Percentiles rank a stretch among this genome's conserved stretches.
phyloP scores from a whole-genome alignment of 768 basidiomycete species.

The Boletus barrowsii region DNA sequence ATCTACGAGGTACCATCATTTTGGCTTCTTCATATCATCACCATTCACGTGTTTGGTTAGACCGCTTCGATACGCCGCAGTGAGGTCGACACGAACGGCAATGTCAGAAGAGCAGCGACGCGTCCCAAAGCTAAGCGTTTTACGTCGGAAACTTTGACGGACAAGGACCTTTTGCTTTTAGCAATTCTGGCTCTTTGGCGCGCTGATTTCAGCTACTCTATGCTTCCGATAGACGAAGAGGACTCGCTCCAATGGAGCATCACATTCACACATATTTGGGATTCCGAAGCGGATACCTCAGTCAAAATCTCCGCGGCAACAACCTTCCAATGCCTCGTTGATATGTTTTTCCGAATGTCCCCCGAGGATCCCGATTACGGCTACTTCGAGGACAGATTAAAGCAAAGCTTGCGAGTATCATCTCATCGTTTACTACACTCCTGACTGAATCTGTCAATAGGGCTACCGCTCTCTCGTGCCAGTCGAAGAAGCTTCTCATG shows the following conservation, averaged over 20 bases:
- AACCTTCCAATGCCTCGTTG: slow-evolving; percentile 45
- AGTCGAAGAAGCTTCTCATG: slow-evolving; percentile 56
- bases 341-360: slow-evolving; percentile 43
- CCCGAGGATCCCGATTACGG: slow-evolving; percentile 37
- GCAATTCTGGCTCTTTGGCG: slow-evolving; percentile 72
- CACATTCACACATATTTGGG: slow-evolving; percentile 54
- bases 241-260: slow-evolving; percentile 48
- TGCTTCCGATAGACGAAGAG: slow-evolving; percentile 40
- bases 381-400: slow-evolving; percentile 44
- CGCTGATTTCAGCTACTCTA: slow-evolving; percentile 50
- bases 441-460: slow-evolving; percentile 8
- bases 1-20: slow-evolving; percentile 52
- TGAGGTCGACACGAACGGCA: slow-evolving; percentile 60
- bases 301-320: slow-evolving; percentile 61
- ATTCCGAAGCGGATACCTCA: slow-evolving; percentile 56
- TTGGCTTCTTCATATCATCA: slow-evolving; percentile 1
- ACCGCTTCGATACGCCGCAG: slow-evolving; percentile 49
- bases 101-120: slow-evolving; percentile 46
- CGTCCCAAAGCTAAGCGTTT: slow-evolving; percentile 63
- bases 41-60: slow-evolving; percentile 32
- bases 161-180: slow-evolving; percentile 68
- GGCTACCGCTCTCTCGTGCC: slow-evolving; percentile 37
- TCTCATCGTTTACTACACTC: slow-evolving; percentile 11
- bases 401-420: slow-evolving; percentile 41
- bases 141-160: slow-evolving; percentile 56